Evolutionary conservation across 2,329 filamentous ascomycete genomes (phyloP).

Genomic region (Verticillium dahliae): DNA sequence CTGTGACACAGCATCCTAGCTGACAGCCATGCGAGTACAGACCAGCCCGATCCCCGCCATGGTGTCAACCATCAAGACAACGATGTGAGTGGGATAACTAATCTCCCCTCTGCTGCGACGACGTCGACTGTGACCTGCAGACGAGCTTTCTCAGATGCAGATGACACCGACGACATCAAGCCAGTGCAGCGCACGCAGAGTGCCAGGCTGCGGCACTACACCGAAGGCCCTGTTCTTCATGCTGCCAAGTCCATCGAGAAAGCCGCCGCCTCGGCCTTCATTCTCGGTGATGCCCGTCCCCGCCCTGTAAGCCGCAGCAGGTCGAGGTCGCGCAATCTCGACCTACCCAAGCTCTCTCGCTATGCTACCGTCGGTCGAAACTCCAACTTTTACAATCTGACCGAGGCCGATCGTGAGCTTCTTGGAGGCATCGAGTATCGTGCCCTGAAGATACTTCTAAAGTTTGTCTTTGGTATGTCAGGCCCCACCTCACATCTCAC

Average conservation of each 20-base stretch:
- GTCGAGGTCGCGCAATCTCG: not conserved
- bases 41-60: not conserved
- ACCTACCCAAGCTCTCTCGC: slow-evolving; percentile 32
- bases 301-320: not conserved
- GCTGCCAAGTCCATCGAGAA: slow-evolving; percentile 11
- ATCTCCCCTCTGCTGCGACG: not conserved
- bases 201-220: not conserved
- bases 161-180: not conserved
- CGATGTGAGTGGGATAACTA: not conserved
- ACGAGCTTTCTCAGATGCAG: not conserved
- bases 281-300: not conserved
- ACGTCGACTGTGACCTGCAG: not conserved
- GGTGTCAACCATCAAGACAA: not conserved
- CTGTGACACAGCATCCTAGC: too few species aligned
- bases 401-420: slow-evolving; percentile 29
- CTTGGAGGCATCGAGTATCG: slow-evolving; percentile 47
- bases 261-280: slow-evolving; percentile 4
- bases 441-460: slow-evolving; percentile 39
- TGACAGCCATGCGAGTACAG: not conserved
- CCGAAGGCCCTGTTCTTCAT: slow-evolving; percentile 4
- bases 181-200: not conserved
- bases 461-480: slow-evolving; percentile 32
- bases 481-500: too few species aligned
- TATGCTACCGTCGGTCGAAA: slow-evolving; percentile 38
- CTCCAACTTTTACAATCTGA: slow-evolving; percentile 36